These are phyloP conservation scores for Cucumis cinereus DNA, from an alignment of 306 rosid species.

Conservation along the genomic window DNA sequence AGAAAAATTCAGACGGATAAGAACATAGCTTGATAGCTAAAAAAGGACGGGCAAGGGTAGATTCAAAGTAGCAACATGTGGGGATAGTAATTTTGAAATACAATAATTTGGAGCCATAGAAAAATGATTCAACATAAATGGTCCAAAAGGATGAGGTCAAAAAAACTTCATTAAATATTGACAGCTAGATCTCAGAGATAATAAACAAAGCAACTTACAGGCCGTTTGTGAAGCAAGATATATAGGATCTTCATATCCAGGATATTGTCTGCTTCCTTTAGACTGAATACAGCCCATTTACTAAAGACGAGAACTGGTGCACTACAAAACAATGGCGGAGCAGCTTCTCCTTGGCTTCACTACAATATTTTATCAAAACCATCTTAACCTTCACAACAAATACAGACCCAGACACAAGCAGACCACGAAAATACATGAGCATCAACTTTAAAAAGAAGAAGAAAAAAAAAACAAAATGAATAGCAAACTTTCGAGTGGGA, in stretches of 20 bases:
- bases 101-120: neutral
- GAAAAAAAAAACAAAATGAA: neutral
- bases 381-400: slow-evolving; percentile 32
- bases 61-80: neutral
- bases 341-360: slow-evolving; percentile 26
- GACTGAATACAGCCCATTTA: slow-evolving; percentile 80
- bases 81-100: neutral
- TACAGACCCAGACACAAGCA: slow-evolving; percentile 18
- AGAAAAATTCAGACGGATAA: neutral
- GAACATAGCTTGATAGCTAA: neutral
- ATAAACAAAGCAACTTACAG: slow-evolving; percentile 37
- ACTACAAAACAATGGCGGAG: slow-evolving; percentile 3
- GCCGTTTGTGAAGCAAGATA: slow-evolving; percentile 69
- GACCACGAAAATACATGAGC: slow-evolving; percentile 14
- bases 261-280: slow-evolving; percentile 27
- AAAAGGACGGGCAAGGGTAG: neutral
- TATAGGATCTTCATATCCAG: slow-evolving; percentile 44
- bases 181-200: neutral
- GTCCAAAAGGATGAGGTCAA: neutral
- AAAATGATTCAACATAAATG: neutral
- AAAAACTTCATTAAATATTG: neutral
- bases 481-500: neutral
- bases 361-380: slow-evolving; percentile 33
- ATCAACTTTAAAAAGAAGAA: neutral
- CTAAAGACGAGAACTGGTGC: slow-evolving; percentile 7